Base-by-base conservation (phyloP, 2,329 filamentous ascomycete species). In the Colletotrichum orbiculare region DNA sequence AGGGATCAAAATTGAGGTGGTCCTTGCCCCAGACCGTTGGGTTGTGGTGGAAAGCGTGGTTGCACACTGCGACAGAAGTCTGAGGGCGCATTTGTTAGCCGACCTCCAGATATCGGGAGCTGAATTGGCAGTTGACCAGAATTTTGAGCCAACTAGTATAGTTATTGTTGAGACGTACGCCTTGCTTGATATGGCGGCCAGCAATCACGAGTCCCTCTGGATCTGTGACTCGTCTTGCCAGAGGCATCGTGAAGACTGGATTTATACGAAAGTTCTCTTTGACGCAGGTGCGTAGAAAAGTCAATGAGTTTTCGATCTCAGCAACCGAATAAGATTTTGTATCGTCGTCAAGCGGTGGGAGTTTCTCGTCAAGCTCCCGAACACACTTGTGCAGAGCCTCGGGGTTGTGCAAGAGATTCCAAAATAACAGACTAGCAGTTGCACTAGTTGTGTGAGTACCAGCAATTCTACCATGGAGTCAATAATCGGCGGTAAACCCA, bases 361-460 rank as follows among this genome's bases (percentile, higher is more conserved):
- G 8, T 4, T 43, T 53, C 1, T 42, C 33, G 25, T 59, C 60
- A 8, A 64, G 15, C 37, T 64, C 60, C 4, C 13, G 10, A 0
- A 64, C 54, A 1, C 60, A 64, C 25, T 43, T 42, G 0, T 25
- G 35, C 6, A 64, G 42, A 25, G 41, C 2, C 1, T 54, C 41
- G n/a, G 47, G 60, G 15, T 47, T 64, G 15, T 64, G 60, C 3
- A 64, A 47, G 35, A 64, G 5, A 7, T 59, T 59, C 54, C 48
- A 64, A 10, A 64, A 59, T 0, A 64, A 48, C 6, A 59, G 6
- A 0, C 47, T 53, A 1, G 54, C 48, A 1, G 60, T 64, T 2
- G 54, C 60, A 13, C 60, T 64, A 1, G 60, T 59, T 1, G 60
- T 64, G 6, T 64, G 60, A 3, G 54, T 64, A 15, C 60, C 60